A percentile compares a stretch with the other conserved stretches of the same genome.
Evolutionary conservation across 2,329 filamentous ascomycete genomes (phyloP).

Genomic region (Venturia oleaginea): DNA sequence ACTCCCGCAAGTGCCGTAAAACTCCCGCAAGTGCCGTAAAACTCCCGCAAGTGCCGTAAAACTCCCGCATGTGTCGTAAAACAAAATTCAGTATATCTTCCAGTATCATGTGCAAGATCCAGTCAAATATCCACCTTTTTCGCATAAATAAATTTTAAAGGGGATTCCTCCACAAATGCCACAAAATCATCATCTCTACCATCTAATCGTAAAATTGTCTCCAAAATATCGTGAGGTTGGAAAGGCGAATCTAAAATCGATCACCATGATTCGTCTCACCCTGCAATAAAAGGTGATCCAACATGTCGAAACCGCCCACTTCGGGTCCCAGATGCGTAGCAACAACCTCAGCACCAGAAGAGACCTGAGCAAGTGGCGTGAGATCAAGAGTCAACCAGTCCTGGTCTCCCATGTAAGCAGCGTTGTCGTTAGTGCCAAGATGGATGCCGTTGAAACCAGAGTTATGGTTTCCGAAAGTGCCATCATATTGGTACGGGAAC

Average conservation of each 20-base stretch:
- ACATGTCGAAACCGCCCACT: conserved; percentile 48
- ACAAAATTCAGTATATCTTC: not conserved
- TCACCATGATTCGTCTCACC: not conserved
- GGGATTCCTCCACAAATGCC: not conserved
- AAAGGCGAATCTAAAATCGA: not conserved
- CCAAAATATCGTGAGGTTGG: not conserved
- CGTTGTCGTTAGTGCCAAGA: conserved; percentile 20
- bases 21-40: too few species aligned
- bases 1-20: too few species aligned
- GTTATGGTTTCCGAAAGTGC: not conserved
- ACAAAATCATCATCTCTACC: not conserved
- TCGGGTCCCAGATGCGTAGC: conserved; percentile 51
- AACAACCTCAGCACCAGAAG: conserved; percentile 46
- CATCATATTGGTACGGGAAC: conserved; percentile 21
- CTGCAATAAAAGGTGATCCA: conserved; percentile 25
- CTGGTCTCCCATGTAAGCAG: conserved; percentile 21
- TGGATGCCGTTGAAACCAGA: conserved; percentile 16
- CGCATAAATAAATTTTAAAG: not conserved
- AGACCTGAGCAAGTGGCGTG: conserved; percentile 50
- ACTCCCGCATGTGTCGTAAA: not conserved
- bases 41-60: too few species aligned
- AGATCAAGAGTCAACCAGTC: conserved; percentile 56
- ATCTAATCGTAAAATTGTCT: not conserved
- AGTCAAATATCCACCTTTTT: not conserved
- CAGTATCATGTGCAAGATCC: not conserved